Evolutionary conservation across 257 asterid genomes (phyloP).

Genomic region (Datura wrightii): DNA sequence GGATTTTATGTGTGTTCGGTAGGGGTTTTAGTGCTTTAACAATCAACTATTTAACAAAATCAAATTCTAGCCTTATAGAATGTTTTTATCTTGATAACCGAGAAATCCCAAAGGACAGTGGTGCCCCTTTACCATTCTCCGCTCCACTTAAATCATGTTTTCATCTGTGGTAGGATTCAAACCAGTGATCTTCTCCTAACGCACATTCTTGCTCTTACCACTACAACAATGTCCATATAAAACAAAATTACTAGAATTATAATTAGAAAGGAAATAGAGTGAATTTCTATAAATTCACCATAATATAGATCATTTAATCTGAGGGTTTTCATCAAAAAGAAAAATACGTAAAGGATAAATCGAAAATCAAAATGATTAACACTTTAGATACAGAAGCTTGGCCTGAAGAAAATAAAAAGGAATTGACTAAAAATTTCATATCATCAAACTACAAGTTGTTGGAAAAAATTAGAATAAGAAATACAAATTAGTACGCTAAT

Average conservation of each 20-base stretch:
- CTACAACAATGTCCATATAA: not conserved
- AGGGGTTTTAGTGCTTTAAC: not conserved
- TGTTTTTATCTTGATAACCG: too few species aligned
- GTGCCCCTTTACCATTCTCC: too few species aligned
- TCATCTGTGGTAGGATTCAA: not conserved
- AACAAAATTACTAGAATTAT: not conserved
- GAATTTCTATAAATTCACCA: not conserved
- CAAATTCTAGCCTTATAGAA: not conserved
- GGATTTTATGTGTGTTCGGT: not conserved
- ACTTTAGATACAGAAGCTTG: not conserved
- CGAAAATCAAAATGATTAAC: not conserved
- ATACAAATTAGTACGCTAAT: too few species aligned
- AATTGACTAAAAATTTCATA: not conserved
- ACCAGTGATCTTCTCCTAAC: not conserved
- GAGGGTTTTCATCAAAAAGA: not conserved
- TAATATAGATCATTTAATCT: not conserved
- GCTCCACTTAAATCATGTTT: not conserved
- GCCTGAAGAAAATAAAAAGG: not conserved
- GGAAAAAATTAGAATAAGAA: not conserved
- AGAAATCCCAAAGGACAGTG: too few species aligned
- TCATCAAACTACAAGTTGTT: not conserved
- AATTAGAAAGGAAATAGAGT: not conserved
- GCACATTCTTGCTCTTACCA: not conserved
- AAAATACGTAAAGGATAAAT: not conserved
- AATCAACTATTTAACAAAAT: not conserved